Conservation (phyloP, 805 yeast species). For the Starmerella stigmatis region DNA sequence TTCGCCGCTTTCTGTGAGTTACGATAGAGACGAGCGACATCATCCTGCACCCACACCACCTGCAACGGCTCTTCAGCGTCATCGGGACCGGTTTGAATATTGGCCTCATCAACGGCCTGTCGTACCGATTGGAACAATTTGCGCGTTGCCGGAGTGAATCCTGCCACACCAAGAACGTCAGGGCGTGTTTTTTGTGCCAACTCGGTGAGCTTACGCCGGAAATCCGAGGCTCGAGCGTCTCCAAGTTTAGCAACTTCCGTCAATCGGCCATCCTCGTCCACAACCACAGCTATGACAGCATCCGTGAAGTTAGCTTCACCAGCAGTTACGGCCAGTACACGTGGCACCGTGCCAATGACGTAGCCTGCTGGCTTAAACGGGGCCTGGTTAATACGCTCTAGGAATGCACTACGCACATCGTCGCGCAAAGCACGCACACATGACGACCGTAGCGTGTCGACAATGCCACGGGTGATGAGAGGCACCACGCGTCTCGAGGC, state of each 20-base stretch:
- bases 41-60: conserved; percentile 80
- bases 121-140: conserved; percentile 46
- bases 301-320: conserved; percentile 81
- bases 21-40: conserved; percentile 82
- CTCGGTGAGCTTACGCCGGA: conserved; percentile 51
- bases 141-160: conserved; percentile 66
- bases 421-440: conserved; percentile 62
- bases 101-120: conserved; percentile 44
- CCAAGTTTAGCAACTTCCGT: conserved; percentile 70
- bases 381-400: conserved; percentile 76
- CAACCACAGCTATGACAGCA: conserved; percentile 71
- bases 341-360: conserved; percentile 72
- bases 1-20: conserved; percentile 60
- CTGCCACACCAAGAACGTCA: conserved; percentile 85
- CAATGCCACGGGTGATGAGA: conserved; percentile 60
- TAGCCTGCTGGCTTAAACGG: conserved; percentile 77
- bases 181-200: conserved; percentile 60
- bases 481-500: conserved; percentile 62
- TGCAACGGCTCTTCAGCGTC: conserved; percentile 38
- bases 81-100: conserved; percentile 33
- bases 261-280: conserved; percentile 73
- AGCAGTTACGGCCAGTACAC: conserved; percentile 67
- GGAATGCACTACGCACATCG: conserved; percentile 59
- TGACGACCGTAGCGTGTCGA: conserved; percentile 67
- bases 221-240: conserved; percentile 54